Evolutionary conservation across 2,329 filamentous ascomycete genomes (phyloP), one percentile per base, ranked within the genome.

Genomic region (Seiridium unicorne): DNA sequence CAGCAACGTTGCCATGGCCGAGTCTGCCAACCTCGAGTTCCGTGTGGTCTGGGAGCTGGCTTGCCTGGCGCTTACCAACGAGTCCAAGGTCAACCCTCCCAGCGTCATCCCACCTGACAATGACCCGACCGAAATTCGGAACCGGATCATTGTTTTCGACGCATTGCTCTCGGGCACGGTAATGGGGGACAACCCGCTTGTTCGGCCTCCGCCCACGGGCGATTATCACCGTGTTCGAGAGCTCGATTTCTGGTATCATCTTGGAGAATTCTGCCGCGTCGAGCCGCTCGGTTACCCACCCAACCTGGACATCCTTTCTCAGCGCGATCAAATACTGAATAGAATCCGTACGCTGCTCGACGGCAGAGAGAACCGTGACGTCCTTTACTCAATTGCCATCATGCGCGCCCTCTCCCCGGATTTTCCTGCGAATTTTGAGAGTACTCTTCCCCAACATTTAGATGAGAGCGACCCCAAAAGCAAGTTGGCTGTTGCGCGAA

Each of bases 371-470:
- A 95, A 94, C 69, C 87, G 93, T 57, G 93, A 97, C 72, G 89
- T 97, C 18, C 85, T 97, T 60, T 97, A 97, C 75, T 95, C 91
- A 0, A 89, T 97, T 65, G 91, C 91, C 7, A 86, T 96, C 59
- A 87, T 90, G 13, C 87, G 92, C 34, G 87, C 93, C 63, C 81
- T 93, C 55, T 88, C 90, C 51, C 86, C 87, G 38, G 84, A 87
- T 51, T 86, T 83, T 69, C 83, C 84, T 11, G 78, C 86, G 9
- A 84, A 82, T 64, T 84, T 84, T 38, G 83, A 83, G 63, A 83
- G 77, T 61, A 79, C 82, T 32, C 76, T 84, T 6, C 82, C 84
- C 1, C 80, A 84, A 51, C 85, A 87, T 60, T 78, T 87, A 4
- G 87, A 89, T 68, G 89, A 91, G 73, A 83, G 80, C 49, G 88